Conservation (phyloP, 2,329 filamentous ascomycete species). For the Geosmithia putterillii region DNA sequence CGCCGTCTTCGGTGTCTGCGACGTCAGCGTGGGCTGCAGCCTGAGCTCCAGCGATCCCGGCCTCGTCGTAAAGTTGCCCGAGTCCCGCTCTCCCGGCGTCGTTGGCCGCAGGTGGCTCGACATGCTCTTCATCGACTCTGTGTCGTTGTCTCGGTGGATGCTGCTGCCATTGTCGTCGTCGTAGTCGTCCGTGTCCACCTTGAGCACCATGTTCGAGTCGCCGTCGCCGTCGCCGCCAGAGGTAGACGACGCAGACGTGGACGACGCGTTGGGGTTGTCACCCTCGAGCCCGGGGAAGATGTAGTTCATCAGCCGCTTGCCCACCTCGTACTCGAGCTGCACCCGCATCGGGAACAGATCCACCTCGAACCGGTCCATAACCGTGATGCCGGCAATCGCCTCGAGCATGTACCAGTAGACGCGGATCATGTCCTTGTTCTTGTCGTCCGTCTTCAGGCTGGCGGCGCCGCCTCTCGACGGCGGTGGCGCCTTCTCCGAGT, state of each 20-base stretch:
- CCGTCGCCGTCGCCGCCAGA: slow-evolving; percentile 27
- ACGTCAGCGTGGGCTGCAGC: slow-evolving; percentile 68
- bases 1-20: too few species aligned
- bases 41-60: slow-evolving; percentile 70
- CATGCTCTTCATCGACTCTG: slow-evolving; percentile 23
- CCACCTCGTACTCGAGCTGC: slow-evolving; percentile 84
- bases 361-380: slow-evolving; percentile 95
- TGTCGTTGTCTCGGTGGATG: slow-evolving; percentile 20
- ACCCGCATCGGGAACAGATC: slow-evolving; percentile 87
- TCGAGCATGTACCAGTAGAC: slow-evolving; percentile 98
- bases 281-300: slow-evolving; percentile 77
- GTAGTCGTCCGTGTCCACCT: slow-evolving; percentile 18
- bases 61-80: slow-evolving; percentile 42
- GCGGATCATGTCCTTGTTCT: slow-evolving; percentile 71
- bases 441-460: slow-evolving; percentile 16
- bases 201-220: slow-evolving; percentile 47
- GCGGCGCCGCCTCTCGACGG: too few species aligned
- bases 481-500: slow-evolving; percentile 43
- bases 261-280: slow-evolving; percentile 25
- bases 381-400: slow-evolving; percentile 91
- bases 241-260: not conserved
- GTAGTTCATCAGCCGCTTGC: slow-evolving; percentile 90
- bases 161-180: slow-evolving; percentile 23
- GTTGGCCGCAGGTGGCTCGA: slow-evolving; percentile 21
- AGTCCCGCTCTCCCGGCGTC: slow-evolving; percentile 28